A percentile compares a stretch with the other conserved stretches of the same genome.
Conservation (phyloP, 129 eudicot genomes). For the Flaveria sonorensis region DNA sequence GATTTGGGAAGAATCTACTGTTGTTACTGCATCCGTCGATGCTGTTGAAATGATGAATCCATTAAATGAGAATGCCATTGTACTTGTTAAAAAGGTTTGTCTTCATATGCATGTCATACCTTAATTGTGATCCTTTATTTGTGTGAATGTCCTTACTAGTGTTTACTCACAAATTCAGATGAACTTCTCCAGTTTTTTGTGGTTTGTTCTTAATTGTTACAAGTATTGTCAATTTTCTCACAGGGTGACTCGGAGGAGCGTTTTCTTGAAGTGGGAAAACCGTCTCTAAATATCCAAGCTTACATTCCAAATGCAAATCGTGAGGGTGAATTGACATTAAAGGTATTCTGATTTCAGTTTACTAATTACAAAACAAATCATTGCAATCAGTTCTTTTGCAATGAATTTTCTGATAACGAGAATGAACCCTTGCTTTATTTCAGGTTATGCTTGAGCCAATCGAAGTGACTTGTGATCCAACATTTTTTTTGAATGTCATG, state of each 20-base stretch:
- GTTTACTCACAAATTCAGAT: slow-evolving; percentile 7
- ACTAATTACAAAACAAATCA: slow-evolving; percentile 14
- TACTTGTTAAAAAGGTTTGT: slow-evolving; percentile 61
- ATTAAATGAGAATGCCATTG: slow-evolving; percentile 47
- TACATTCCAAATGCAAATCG: slow-evolving; percentile 49
- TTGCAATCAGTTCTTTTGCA: slow-evolving; percentile 24
- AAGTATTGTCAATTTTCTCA: slow-evolving; percentile 13
- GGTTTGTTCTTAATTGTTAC: slow-evolving; percentile 21
- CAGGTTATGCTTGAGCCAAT: slow-evolving; percentile 75
- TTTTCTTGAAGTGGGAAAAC: slow-evolving; percentile 36
- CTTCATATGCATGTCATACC: neutral
- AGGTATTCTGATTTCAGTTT: slow-evolving; percentile 43
- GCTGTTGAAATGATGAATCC: slow-evolving; percentile 62
- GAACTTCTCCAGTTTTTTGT: neutral
- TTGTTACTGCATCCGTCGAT: slow-evolving; percentile 49
- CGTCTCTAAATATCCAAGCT: slow-evolving; percentile 56
- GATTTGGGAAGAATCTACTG: slow-evolving; percentile 71
- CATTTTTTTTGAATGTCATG: slow-evolving; percentile 49
- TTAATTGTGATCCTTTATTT: neutral
- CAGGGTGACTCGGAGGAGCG: slow-evolving; percentile 47
- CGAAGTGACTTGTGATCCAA: slow-evolving; percentile 59
- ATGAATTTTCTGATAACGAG: slow-evolving; percentile 18
- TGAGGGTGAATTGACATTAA: slow-evolving; percentile 44
- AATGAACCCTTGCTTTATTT: slow-evolving; percentile 26
- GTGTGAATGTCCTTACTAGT: neutral